Percentiles rank a stretch among this genome's conserved stretches.
Conservation (phyloP, 805 yeast species). For the Candida koratica region DNA sequence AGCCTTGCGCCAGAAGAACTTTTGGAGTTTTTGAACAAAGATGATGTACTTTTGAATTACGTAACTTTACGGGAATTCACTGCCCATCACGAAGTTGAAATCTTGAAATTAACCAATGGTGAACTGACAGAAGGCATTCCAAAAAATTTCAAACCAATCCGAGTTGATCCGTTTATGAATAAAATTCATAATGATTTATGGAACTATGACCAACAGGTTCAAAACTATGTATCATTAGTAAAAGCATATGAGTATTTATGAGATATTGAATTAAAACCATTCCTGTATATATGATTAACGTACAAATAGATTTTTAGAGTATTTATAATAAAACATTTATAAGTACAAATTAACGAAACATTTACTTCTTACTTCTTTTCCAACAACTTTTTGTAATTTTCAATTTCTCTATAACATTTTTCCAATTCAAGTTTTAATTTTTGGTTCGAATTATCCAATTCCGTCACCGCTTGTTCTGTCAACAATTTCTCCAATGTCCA, state of each 20-base stretch:
- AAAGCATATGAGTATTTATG: slow-evolving; percentile 11
- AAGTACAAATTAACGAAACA: slow-evolving; percentile 7
- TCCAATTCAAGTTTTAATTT: slow-evolving; percentile 84
- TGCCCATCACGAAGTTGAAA: slow-evolving; percentile 28
- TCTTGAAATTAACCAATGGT: slow-evolving; percentile 18
- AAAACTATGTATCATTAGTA: slow-evolving; percentile 18
- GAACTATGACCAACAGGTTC: slow-evolving; percentile 27
- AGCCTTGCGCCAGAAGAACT: slow-evolving; percentile 17
- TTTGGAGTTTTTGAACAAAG: slow-evolving; percentile 22
- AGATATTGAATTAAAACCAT: no score
- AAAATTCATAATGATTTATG: slow-evolving; percentile 19
- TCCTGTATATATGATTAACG: no score
- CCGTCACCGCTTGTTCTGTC: slow-evolving; percentile 87
- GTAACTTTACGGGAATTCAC: slow-evolving; percentile 22
- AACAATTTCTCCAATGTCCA: slow-evolving; percentile 91
- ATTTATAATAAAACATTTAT: slow-evolving; percentile 2
- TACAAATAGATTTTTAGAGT: no score
- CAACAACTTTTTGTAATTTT: slow-evolving; percentile 61
- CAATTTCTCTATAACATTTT: slow-evolving; percentile 88
- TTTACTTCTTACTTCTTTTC: slow-evolving; percentile 11
- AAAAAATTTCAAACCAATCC: slow-evolving; percentile 30
- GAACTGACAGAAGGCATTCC: slow-evolving; percentile 16
- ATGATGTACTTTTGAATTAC: slow-evolving; percentile 26
- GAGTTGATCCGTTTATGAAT: slow-evolving; percentile 27
- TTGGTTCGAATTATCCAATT: slow-evolving; percentile 79